A percentile compares a stretch with the other conserved stretches of the same genome.
Evolutionary conservation across 2,329 filamentous ascomycete genomes (phyloP).

Genomic region (Cylindrodendrum hubeiense): DNA sequence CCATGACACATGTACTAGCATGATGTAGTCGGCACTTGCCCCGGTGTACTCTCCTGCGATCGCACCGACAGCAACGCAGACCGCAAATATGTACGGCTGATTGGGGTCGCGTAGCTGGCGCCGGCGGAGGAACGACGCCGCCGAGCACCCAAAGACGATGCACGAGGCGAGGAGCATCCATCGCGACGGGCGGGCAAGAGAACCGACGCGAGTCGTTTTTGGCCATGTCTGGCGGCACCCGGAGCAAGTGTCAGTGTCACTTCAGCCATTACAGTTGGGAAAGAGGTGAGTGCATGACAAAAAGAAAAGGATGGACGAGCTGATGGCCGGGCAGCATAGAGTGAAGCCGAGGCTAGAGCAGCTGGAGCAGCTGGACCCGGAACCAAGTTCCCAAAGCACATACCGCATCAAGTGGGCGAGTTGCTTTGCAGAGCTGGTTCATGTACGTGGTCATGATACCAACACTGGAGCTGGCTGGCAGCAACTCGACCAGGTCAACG

Average conservation of each 20-base stretch:
- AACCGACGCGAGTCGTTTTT: constrained; percentile 23
- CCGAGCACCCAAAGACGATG: constrained; percentile 40
- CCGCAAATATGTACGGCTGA: constrained; percentile 34
- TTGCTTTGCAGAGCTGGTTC: constrained; percentile 27
- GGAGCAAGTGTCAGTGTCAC: constrained; percentile 31
- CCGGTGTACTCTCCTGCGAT: constrained; percentile 31
- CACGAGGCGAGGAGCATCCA: constrained; percentile 40
- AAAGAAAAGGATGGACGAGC: background rate
- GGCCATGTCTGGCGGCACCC: constrained; percentile 31
- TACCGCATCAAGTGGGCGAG: constrained; percentile 30
- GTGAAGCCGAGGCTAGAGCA: background rate
- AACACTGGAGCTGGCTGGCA: constrained; percentile 37
- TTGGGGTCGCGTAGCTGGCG: constrained; percentile 34
- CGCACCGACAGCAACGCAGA: constrained; percentile 34
- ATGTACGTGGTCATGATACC: constrained; percentile 40
- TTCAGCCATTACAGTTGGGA: constrained; percentile 4
- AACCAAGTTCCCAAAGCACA: constrained; percentile 23
- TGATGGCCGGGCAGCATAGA: background rate
- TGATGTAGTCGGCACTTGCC: constrained; percentile 38
- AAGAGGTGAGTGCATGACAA: background rate
- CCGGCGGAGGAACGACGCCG: constrained; percentile 40
- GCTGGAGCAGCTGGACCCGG: background rate
- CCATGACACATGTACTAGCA: constrained; percentile 42
- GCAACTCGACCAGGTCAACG: constrained; percentile 35
- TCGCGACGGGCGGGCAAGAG: constrained; percentile 28